Base-by-base conservation (phyloP, 768 basidiomycete genomes). In the Lentinula aciculospora region DNA sequence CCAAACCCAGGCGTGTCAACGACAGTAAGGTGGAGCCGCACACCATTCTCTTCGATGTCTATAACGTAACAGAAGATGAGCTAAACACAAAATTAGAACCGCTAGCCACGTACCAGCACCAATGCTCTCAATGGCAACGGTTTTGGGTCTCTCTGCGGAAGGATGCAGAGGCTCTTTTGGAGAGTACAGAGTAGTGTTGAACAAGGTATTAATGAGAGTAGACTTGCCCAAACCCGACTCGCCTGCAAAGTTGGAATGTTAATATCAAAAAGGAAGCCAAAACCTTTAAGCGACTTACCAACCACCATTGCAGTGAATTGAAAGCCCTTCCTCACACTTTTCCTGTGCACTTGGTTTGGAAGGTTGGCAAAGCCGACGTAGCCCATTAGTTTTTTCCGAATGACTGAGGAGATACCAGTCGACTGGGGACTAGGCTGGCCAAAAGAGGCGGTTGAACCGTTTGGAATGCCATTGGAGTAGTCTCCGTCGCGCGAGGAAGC, bases 1-100 rank as follows among this genome's bases (percentile, higher is more conserved):
- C 97, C 97, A 68, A 98, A 99, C 32, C 97, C 97, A 57, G 97
- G 97, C 28, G 95, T 99, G 71, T 99, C 97, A 62, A 99, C 97
- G 61, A 99, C 96, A n/a, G 94, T 98, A 57, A 99, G 76, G 69
- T 94, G 94, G 44, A 98, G 84, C 64, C 95, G 85, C 40, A 98
- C 97, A 59, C 95, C 96, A 60, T 90, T 96, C 78, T 99, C 97
- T 77, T 98, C 96, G 67, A 99, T 98, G 70, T 99, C 97, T 97
- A 72, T 60, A 23, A 69, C 64, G 65, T 64, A 68, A 71, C 37
- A 50, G 61, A 61, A 63, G 53, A 56, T 56, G 59, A 62, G 50
- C 59, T 51, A 60, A 63, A 56, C 28, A 48, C 44, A 51, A 57
- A 51, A 31, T 39, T 57, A 60, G 57, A 59, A 63, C 61, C 55